Base-by-base conservation (phyloP, 176 grass and related monocot genomes). In the Puccinellia tenuiflora region DNA sequence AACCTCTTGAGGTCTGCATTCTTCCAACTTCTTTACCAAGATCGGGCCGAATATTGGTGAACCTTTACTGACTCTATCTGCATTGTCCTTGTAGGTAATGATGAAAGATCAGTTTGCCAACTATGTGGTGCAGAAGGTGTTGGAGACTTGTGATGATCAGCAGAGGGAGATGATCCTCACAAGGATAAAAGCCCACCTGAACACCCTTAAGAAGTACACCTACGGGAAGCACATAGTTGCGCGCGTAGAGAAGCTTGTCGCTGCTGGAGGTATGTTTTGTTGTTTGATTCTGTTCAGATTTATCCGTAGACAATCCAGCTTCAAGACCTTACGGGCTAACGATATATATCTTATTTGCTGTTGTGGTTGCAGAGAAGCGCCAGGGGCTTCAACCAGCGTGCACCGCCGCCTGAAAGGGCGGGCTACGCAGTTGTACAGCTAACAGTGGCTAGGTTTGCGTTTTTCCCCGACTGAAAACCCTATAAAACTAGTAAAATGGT, bases 51-150 rank as follows among this genome's bases (percentile, higher is more conserved):
- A 39, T 34, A 71, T 73, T 79, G 73, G 16, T 68, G 28, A 34
- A 15, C 30, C 55, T 60, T 60, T 33, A 65, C 29, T 54, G n/a
- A 24, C 47, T 65, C 22, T 26, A 46, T 13, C n/a, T 91, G 21
- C 4, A 5, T 38, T 80, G 42, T 68, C 29, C 16, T 53, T 86
- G 74, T 66, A 93, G 94, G 91, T 90, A 20, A 97, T 97, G 94
- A 97, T 91, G 94, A 97, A 97, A 86, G 94, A 97, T 37, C 94
- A 97, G 88, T 97, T 86, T 75, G 94, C 91, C 14, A 97, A 93
- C 83, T 97, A 97, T 77, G 94, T 93, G 88, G 94, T 97, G 29
- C 94, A 97, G 86, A 97, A 97, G 76, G 94, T 93, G 83, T 61
- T 97, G 64, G 94, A 97, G 85, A 97, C 94, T 17, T 93, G 94